Base-by-base conservation (phyloP, 352 stramenopile species). In the Pythium phragmiticola region DNA sequence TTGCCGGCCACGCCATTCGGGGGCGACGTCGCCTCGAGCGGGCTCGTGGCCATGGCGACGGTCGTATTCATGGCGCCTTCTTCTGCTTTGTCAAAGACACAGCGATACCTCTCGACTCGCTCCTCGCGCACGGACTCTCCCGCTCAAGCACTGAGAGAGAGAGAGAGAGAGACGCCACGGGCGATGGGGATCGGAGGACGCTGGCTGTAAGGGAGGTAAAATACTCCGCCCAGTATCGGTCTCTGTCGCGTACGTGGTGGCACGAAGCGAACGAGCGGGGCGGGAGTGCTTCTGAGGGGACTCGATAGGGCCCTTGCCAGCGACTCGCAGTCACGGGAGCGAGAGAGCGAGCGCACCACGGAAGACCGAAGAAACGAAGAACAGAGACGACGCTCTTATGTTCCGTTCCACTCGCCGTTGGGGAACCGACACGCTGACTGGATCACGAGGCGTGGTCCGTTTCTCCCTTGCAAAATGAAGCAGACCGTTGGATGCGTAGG, bases 1-100 rank as follows among this genome's bases (percentile, higher is more conserved):
- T 81, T 66, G 21, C 37, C 37, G 33, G 43, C 41, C 37, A 30
- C 3, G 0, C 43, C 2, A n/a, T 46, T 21, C 6, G 39, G 39
- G 14, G 9, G 14, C 37, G 57, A 12, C 13, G 39, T 19, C 5
- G 30, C 16, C 11, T 57, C 47, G 4, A 47, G 57, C 21, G 7
- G 33, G 28, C 30, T 64, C 12, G 57, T 57, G 13, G 39, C 9
- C 47, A 64, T 69, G 23, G 21, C 21, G 5, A 33, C 26, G 14
- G 23, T 34, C 26, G 55, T n/a, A 19, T 41, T 54, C 42, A 39
- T 53, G 17, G 17, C 19, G 45, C 1, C 21, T 50, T 26, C 34
- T 39, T 39, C 34, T 30, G 26, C 26, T 39, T 39, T 6, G 34
- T 39, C 11, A 13, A 13, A 39, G 34, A 39, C 34, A 39, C 7